Base-by-base conservation (phyloP, 192 early-diverging fungal genomes). In the Coemansia sp. region DNA sequence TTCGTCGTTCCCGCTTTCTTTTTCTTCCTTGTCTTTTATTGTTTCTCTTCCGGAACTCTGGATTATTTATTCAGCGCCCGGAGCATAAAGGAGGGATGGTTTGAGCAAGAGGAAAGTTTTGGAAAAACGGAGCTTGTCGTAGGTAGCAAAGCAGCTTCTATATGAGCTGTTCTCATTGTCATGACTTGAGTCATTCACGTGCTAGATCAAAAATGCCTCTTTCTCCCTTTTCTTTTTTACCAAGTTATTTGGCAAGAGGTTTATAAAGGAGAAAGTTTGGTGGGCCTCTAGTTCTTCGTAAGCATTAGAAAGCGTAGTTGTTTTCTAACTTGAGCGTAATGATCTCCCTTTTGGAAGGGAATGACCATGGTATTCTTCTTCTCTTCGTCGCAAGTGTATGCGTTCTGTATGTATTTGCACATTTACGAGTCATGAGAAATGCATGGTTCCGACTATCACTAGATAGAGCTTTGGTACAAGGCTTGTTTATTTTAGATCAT, bases 111-210 rank as follows among this genome's bases (percentile, higher is more conserved):
- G 43, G 43, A 20, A 1, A 28, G 55, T 5, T 23, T 30, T 37
- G 12, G 20, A 28, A 51, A 37, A 52, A 37, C 5, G 35, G 35
- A 61, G 31, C 18, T 28, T 4, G 7, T 52, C 67, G 67, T 70
- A 69, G 76, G 46, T 40, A 48, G 64, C 70, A 80, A 74, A 61
- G 35, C 78, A 74, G 72, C 78, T 61, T 64, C 64, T 37, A 49
- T 69, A 57, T 30, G 61, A 71, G 78, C 72, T 68, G 78, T 71
- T 51, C 52, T 80, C 55, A 80, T 80, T 75, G 78, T 75, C 69
- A 61, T 62, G 63, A 75, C 61, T 68, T 80, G 78, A 80, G 78
- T 80, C 78, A 80, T 80, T 80, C 72, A 68, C 67, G 66, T 71
- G 78, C 78, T 61, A 80, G 42, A 80, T 35, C 55, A 74, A 80